Percentiles rank a stretch among this genome's conserved stretches.
phyloP scores from a whole-genome alignment of 345 rosid species.

The Jatropha curcas region DNA sequence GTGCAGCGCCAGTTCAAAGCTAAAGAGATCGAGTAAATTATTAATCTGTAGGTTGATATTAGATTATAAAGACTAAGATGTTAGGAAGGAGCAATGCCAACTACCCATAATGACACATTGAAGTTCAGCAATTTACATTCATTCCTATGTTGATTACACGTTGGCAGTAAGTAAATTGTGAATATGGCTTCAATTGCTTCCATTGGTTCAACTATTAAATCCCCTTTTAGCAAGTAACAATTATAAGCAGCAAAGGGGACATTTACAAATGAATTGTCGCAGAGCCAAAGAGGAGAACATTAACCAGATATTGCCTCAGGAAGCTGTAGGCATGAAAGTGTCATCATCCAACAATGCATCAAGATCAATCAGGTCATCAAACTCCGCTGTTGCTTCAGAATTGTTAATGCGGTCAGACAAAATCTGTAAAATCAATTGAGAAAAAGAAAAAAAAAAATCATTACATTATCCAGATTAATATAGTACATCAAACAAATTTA shows the following conservation, averaged over 20 bases:
- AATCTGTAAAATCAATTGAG: conserved; percentile 41
- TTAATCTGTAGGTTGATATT: no score
- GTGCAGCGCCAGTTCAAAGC: no score
- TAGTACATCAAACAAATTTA: background rate
- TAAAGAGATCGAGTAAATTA: no score
- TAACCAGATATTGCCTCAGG: conserved; percentile 24
- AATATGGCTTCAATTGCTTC: conserved; percentile 7
- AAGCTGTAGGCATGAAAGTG: conserved; percentile 43
- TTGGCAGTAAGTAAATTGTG: background rate
- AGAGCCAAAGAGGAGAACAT: background rate
- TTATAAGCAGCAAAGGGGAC: background rate
- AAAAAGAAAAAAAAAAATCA: no score
- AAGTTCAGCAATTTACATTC: background rate
- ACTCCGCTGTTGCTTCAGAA: conserved; percentile 39
- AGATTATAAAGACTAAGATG: no score
- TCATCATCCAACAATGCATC: conserved; percentile 55
- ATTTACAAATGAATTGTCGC: conserved; percentile 22
- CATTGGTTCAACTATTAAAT: conserved; percentile 4
- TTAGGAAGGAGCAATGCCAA: no score
- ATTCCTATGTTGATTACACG: no score
- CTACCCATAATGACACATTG: no score
- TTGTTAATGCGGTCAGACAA: conserved; percentile 27
- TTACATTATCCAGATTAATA: background rate
- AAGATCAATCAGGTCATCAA: conserved; percentile 58
- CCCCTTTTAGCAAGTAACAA: background rate